These are phyloP conservation scores for Fragilaria crotonensis DNA, from an alignment of 108 stramenopile genomes.

Conservation along the genomic window DNA sequence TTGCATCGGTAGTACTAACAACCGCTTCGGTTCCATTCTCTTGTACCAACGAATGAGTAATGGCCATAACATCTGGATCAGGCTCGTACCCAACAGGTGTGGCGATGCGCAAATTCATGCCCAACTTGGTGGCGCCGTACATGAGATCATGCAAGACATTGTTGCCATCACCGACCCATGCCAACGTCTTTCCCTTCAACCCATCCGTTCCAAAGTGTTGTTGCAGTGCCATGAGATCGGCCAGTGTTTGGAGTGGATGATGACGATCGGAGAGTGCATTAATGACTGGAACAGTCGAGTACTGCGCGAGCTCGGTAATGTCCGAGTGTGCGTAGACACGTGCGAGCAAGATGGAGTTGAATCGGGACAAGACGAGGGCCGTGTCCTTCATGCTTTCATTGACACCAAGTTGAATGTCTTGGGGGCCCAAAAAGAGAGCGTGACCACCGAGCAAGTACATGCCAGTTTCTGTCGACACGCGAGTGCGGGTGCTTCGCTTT, in stretches of 20 bases:
- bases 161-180: constrained; percentile 98
- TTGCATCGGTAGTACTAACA: constrained; percentile 58
- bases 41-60: constrained; percentile 43
- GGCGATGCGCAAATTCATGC: constrained; percentile 92
- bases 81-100: constrained; percentile 89
- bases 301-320: constrained; percentile 70
- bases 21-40: constrained; percentile 52
- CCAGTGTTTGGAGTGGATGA: constrained; percentile 96
- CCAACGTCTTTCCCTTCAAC: constrained; percentile 78
- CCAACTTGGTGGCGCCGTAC: constrained; percentile 85
- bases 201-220: constrained; percentile 76
- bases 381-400: constrained; percentile 94
- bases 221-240: constrained; percentile 93
- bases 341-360: constrained; percentile 89
- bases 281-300: constrained; percentile 89
- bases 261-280: constrained; percentile 93
- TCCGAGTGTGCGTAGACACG: constrained; percentile 87
- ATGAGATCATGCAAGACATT: constrained; percentile 96
- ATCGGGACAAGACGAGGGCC: constrained; percentile 83
- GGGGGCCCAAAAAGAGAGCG: constrained; percentile 88
- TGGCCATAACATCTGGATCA: constrained; percentile 56
- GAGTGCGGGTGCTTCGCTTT: constrained; percentile 93
- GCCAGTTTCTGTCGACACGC: constrained; percentile 95
- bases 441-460: constrained; percentile 90
- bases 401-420: constrained; percentile 93